These are phyloP conservation scores for Cladophialophora exuberans DNA, from an alignment of 2,329 filamentous ascomycete genomes.

Conservation along the genomic window DNA sequence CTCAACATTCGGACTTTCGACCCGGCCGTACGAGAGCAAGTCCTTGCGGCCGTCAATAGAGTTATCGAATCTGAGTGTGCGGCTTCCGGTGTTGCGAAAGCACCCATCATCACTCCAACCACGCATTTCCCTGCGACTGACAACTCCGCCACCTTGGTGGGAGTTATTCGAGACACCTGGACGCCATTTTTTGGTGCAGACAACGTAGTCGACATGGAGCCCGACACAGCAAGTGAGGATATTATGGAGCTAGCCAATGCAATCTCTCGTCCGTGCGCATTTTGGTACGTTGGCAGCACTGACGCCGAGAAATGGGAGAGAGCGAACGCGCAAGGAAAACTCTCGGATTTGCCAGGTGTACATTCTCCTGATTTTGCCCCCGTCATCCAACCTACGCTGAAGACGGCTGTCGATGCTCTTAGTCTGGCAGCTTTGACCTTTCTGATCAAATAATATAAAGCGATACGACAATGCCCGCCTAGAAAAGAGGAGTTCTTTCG, in stretches of 20 bases:
- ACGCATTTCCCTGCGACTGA: slow-evolving; percentile 56
- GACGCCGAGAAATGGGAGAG: slow-evolving; percentile 12
- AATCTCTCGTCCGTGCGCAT: slow-evolving; percentile 54
- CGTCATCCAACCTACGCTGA: slow-evolving; percentile 61
- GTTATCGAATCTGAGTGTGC: slow-evolving; percentile 60
- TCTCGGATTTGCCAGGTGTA: slow-evolving; percentile 51
- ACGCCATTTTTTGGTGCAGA: slow-evolving; percentile 47
- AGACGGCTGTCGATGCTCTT: slow-evolving; percentile 54
- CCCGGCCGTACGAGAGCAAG: slow-evolving; percentile 48
- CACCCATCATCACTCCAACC: slow-evolving; percentile 53
- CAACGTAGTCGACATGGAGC: slow-evolving; percentile 20
- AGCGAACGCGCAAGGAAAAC: not conserved
- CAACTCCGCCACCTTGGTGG: slow-evolving; percentile 54
- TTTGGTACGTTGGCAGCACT: slow-evolving; percentile 59
- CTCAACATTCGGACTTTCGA: slow-evolving; percentile 57
- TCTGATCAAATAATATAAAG: too few species aligned
- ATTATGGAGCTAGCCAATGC: slow-evolving; percentile 59
- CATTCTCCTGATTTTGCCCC: slow-evolving; percentile 63
- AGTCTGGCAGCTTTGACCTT: slow-evolving; percentile 53
- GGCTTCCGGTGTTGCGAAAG: slow-evolving; percentile 53
- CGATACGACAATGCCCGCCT: too few species aligned
- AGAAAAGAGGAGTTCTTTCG: too few species aligned
- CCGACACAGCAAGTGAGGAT: slow-evolving; percentile 53
- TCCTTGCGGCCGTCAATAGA: slow-evolving; percentile 52
- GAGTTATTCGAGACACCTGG: slow-evolving; percentile 50